Percentiles rank a stretch among this genome's conserved stretches.
phyloP scores from a whole-genome alignment of 164 flowering plant species.

The Stephania cephalantha region DNA sequence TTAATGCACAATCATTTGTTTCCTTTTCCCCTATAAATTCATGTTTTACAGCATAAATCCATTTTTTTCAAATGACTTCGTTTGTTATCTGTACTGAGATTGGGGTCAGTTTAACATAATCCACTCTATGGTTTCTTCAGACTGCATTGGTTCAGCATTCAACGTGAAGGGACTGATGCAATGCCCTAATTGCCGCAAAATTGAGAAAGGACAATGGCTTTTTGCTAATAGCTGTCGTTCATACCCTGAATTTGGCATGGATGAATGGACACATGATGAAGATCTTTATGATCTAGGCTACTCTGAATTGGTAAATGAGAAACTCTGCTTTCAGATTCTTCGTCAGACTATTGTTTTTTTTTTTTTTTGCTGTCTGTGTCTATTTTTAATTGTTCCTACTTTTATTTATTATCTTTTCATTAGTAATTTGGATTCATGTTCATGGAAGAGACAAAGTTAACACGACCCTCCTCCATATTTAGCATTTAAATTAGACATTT shows the following conservation, averaged over 20 bases:
- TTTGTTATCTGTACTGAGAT: background rate
- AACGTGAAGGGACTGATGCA: conserved; percentile 86
- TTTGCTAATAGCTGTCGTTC: conserved; percentile 62
- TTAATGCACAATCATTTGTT: background rate
- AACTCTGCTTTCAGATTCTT: background rate
- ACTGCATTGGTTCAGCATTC: conserved; percentile 93
- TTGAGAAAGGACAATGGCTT: conserved; percentile 91
- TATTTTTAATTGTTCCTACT: background rate
- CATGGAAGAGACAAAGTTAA: too few relatives aligned
- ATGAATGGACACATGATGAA: conserved; percentile 75
- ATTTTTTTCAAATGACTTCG: too few relatives aligned
- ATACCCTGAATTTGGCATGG: conserved; percentile 52
- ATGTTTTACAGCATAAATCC: background rate
- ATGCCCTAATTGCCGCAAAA: conserved; percentile 92
- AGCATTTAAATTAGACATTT: too few relatives aligned
- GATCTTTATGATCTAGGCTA: conserved; percentile 72
- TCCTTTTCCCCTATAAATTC: background rate
- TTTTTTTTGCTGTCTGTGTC: background rate
- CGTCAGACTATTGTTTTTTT: background rate
- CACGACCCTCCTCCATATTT: too few relatives aligned
- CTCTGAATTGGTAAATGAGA: conserved; percentile 62
- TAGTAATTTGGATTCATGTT: background rate
- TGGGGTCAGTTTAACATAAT: background rate
- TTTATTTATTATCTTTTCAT: background rate
- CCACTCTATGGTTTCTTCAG: conserved; percentile 29